Base-by-base conservation (phyloP, 169 alveolate species). In the Eimeria sp. region DNA sequence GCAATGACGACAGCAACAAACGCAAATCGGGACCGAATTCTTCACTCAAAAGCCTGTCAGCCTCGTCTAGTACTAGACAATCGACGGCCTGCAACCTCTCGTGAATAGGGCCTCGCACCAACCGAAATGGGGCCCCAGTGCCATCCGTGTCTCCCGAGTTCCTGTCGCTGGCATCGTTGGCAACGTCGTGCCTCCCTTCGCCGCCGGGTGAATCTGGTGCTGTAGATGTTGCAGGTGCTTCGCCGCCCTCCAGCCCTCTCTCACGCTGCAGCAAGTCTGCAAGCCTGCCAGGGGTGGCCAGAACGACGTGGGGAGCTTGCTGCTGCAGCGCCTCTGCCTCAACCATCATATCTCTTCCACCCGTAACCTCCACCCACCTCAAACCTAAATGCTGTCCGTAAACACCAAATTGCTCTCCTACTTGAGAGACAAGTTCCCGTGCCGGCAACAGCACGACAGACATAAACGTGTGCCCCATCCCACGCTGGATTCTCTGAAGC, bases 281-380 rank as follows among this genome's bases (percentile, higher is more conserved):
- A 63, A 99, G 94, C 96, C 99, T 97, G 40, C 99, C 99, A 47
- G 99, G 99, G 25, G 99, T 99, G 27, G 99, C 99, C 18, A 99
- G 98, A 30, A 99, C 98, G 9, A 99, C 98, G 97, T 99, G 99
- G 9, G 99, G 99, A 25, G 99, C 97, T 76, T 94, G 97, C 27
- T 98, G 97, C 57, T 65, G 95, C 94, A 95, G 95, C 10, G 90
- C 87, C 54, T 51, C 73, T 30, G 88, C 92, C 34, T 84, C 95
- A 47, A 75, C 65, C 84, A 70, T 83, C 73, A 89, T 83, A 49
- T 95, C 97, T 27, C 89, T 76, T 43, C 97, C 97, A 4, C 97
- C 96, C 13, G 95, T 86, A 25, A 83, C 82, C 61, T 63, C 95
- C 5, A 87, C 92, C 92, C 95, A 80, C 43, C 95, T 92, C 45